A percentile compares a stretch with the other conserved stretches of the same genome.
Conservation (phyloP, 768 basidiomycete species). For the Mycena alexandri region DNA sequence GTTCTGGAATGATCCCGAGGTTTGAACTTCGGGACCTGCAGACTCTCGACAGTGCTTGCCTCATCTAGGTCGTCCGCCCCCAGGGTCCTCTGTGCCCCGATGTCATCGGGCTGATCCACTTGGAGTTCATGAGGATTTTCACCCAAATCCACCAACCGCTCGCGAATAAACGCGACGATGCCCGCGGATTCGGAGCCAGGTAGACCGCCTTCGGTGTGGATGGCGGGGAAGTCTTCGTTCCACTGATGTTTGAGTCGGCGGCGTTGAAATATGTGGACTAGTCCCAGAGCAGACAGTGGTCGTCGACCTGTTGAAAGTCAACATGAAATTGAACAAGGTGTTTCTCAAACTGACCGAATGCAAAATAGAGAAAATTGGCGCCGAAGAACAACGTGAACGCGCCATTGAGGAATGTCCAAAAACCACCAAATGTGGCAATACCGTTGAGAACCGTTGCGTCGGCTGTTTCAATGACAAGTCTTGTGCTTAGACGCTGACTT, state of each 20-base stretch:
- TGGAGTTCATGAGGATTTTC: neutral
- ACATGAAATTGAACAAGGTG: neutral
- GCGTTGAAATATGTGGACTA: constrained; percentile 17
- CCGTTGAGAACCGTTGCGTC: neutral
- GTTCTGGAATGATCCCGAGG: no score
- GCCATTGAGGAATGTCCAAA: constrained; percentile 20
- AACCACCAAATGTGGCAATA: constrained; percentile 15
- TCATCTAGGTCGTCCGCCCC: no score
- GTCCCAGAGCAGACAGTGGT: constrained; percentile 1
- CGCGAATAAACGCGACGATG: constrained; percentile 19
- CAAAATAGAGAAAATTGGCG: constrained; percentile 14
- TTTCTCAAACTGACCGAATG: neutral
- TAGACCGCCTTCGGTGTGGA: constrained; percentile 15
- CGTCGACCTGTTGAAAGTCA: neutral
- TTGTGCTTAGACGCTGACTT: neutral
- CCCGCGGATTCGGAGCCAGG: constrained; percentile 10
- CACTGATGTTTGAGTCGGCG: neutral
- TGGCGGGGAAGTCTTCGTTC: constrained; percentile 11
- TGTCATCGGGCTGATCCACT: no score
- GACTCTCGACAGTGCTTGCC: no score
- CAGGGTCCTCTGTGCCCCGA: no score
- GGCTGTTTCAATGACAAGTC: neutral
- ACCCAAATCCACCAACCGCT: constrained; percentile 6
- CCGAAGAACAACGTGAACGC: constrained; percentile 7
- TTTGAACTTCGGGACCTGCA: no score